These are phyloP conservation scores for Lophiostoma macrostomum DNA, from an alignment of 495 filamentous ascomycete genomes.

Conservation along the genomic window DNA sequence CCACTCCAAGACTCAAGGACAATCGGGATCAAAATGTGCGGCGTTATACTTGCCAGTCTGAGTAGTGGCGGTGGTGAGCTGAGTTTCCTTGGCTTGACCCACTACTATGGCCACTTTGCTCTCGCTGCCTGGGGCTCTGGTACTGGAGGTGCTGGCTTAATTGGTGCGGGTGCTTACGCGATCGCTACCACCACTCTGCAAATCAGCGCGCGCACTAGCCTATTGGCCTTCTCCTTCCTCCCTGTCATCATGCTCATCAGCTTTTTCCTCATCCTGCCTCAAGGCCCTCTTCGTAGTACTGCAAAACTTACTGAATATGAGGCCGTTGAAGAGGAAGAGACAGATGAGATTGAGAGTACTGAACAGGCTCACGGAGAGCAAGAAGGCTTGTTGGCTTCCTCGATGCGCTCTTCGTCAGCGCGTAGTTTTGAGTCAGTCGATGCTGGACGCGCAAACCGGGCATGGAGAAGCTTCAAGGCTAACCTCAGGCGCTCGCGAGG, in stretches of 20 bases:
- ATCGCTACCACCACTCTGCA: constrained; percentile 75
- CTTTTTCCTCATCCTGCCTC: constrained; percentile 79
- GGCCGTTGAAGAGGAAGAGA: constrained; percentile 41
- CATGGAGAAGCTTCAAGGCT: constrained; percentile 44
- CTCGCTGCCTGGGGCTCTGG: constrained; percentile 91
- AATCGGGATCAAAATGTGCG: constrained; percentile 71
- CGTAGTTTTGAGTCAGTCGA: constrained; percentile 22
- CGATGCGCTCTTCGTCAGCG: constrained; percentile 23
- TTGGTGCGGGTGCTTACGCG: constrained; percentile 85
- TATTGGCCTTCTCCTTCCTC: constrained; percentile 73
- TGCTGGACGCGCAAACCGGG: not conserved
- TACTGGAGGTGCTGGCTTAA: constrained; percentile 83
- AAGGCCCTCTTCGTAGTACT: constrained; percentile 54
- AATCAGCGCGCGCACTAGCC: constrained; percentile 63
- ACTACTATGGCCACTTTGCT: constrained; percentile 88
- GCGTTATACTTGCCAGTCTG: constrained; percentile 80
- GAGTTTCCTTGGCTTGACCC: constrained; percentile 84
- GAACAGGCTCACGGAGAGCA: constrained; percentile 29
- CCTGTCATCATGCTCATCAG: constrained; percentile 78
- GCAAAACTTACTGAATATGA: constrained; percentile 45
- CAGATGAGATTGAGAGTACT: constrained; percentile 36
- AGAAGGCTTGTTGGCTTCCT: constrained; percentile 45
- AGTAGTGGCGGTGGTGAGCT: constrained; percentile 83
- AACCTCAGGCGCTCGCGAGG: constrained; percentile 53
- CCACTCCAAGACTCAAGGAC: constrained; percentile 54